These are phyloP conservation scores for Volvox carteri DNA, from an alignment of 163 green algal genomes.

Conservation along the genomic window DNA sequence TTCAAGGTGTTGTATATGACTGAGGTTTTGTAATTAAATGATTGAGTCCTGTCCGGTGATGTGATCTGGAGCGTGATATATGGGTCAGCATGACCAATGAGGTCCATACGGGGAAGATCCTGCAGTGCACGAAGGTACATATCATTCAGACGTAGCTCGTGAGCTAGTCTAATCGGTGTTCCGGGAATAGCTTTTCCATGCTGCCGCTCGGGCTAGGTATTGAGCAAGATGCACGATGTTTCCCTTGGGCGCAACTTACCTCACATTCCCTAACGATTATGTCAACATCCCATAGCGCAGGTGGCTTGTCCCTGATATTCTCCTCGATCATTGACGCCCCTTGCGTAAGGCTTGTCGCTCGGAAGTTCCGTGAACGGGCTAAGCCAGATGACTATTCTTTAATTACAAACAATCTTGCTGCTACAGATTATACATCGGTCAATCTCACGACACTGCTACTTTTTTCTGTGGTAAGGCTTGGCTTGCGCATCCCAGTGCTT, in stretches of 20 bases:
- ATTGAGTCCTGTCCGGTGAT: not conserved
- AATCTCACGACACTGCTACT: no score
- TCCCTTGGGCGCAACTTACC: not conserved
- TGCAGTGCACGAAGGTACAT: slow-evolving; percentile 1
- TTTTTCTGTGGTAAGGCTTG: no score
- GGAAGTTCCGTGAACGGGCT: no score
- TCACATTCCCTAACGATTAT: not conserved
- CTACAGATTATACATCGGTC: no score
- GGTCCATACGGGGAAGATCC: slow-evolving; percentile 34
- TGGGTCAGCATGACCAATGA: not conserved
- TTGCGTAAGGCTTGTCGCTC: no score
- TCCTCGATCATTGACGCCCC: no score
- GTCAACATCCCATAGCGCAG: not conserved
- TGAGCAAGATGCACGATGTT: not conserved
- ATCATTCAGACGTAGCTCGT: not conserved
- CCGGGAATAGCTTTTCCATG: not conserved
- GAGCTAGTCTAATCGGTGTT: not conserved
- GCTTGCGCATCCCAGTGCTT: no score
- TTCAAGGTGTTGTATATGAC: slow-evolving; percentile 21
- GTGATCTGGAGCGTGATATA: not conserved
- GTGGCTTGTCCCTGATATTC: not conserved
- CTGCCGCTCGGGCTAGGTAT: not conserved
- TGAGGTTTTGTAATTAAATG: not conserved
- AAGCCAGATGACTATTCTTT: no score
- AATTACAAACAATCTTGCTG: no score